Conservation (phyloP, 345 rosid species). For the Theobroma cacao region DNA sequence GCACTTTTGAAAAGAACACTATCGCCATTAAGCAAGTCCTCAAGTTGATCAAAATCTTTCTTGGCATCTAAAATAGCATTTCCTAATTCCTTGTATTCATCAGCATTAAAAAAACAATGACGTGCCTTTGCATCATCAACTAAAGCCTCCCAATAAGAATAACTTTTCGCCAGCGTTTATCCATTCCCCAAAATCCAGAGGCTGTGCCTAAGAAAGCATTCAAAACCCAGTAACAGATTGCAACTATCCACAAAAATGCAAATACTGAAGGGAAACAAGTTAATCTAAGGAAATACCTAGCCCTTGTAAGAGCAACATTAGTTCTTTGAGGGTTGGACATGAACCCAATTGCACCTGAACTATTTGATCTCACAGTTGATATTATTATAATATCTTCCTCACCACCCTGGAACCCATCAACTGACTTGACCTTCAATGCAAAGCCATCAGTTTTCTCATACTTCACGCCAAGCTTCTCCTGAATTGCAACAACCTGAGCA, state of each 20-base stretch:
- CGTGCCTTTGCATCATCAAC: conserved; percentile 41
- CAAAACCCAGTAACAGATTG: neutral
- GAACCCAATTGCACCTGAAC: conserved; percentile 28
- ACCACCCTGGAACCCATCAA: conserved; percentile 46
- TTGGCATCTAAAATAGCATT: conserved; percentile 32
- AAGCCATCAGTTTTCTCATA: conserved; percentile 21
- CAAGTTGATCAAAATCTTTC: conserved; percentile 40
- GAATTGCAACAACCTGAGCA: conserved; percentile 39
- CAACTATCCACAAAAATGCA: neutral
- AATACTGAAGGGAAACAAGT: neutral
- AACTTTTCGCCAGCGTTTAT: conserved; percentile 30
- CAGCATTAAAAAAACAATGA: conserved; percentile 39
- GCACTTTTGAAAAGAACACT: conserved; percentile 34
- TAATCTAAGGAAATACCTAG: conserved; percentile 30
- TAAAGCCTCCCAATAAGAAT: conserved; percentile 36
- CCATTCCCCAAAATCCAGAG: conserved; percentile 56
- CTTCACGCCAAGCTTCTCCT: conserved; percentile 23
- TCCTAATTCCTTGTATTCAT: conserved; percentile 36
- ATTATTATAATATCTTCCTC: conserved; percentile 41
- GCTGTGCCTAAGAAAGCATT: conserved; percentile 31
- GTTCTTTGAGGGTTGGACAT: conserved; percentile 24
- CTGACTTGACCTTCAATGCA: conserved; percentile 29
- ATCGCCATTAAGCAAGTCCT: conserved; percentile 33
- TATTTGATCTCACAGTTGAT: conserved; percentile 44
- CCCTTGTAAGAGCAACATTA: conserved; percentile 48